phyloP scores from a whole-genome alignment of 257 asterid species.

The Apocynum venetum region DNA sequence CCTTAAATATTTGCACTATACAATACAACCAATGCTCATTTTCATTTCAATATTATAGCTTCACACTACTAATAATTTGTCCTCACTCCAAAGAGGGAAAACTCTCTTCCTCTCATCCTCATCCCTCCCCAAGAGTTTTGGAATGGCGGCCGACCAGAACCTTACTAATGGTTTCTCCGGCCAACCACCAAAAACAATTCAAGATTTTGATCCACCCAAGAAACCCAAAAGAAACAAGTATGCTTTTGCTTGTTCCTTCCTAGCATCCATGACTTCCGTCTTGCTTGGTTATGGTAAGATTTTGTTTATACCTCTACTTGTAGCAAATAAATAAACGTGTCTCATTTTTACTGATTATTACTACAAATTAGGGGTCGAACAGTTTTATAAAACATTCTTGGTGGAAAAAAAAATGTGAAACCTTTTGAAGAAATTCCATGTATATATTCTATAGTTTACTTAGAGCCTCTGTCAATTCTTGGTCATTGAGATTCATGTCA shows the following conservation, averaged over 20 bases:
- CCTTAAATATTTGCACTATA: neutral
- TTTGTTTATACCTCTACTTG: neutral
- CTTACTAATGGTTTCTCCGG: constrained; percentile 8
- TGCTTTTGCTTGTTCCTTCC: constrained; percentile 34
- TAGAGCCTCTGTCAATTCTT: too few relatives aligned
- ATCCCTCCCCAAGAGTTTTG: neutral
- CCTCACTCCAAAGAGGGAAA: neutral
- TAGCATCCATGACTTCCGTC: constrained; percentile 41
- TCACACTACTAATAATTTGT: neutral
- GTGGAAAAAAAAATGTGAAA: too few relatives aligned
- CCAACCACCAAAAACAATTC: constrained; percentile 17
- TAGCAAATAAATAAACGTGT: neutral
- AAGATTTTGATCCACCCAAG: constrained; percentile 29
- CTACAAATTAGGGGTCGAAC: too few relatives aligned
- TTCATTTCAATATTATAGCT: neutral
- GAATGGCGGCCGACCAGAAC: constrained; percentile 19
- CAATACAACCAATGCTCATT: neutral
- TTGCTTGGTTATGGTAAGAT: constrained; percentile 41
- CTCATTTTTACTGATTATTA: too few relatives aligned
- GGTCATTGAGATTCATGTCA: too few relatives aligned
- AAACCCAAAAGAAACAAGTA: constrained; percentile 33
- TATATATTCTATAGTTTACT: too few relatives aligned
- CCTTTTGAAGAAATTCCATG: too few relatives aligned
- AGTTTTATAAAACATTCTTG: too few relatives aligned
- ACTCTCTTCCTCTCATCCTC: neutral